Evolutionary conservation across 2,329 filamentous ascomycete genomes (phyloP).

Genomic region (Dissoconium aciculare): DNA sequence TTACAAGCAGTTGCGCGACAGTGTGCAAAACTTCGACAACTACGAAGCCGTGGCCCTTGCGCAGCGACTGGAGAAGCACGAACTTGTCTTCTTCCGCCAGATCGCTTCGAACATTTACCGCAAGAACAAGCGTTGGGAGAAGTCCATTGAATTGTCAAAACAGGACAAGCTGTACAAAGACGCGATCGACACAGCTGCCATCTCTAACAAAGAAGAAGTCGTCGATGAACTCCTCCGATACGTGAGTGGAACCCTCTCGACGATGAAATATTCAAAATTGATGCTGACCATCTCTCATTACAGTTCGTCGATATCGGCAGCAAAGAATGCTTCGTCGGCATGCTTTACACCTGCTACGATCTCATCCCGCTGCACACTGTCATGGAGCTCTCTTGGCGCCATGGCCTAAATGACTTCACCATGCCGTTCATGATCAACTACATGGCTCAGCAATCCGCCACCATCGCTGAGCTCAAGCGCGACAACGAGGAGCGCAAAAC

Average conservation of each 20-base stretch:
- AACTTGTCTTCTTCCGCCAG: conserved; percentile 97
- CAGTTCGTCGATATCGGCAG: conserved; percentile 98
- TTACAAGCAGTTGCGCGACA: conserved; percentile 95
- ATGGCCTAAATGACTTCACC: conserved; percentile 87
- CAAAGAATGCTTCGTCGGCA: conserved; percentile 98
- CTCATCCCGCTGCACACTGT: conserved; percentile 86
- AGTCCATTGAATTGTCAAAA: conserved; percentile 93
- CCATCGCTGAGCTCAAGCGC: conserved; percentile 71
- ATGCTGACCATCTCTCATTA: conserved; percentile 24
- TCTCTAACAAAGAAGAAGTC: conserved; percentile 77
- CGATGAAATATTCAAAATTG: conserved; percentile 1
- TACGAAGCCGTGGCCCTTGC: conserved; percentile 92
- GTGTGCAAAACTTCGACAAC: conserved; percentile 97
- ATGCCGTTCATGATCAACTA: conserved; percentile 99
- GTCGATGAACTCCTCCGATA: conserved; percentile 94
- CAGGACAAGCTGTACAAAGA: conserved; percentile 99
- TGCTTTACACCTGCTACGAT: conserved; percentile 97
- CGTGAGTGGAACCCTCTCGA: conserved; percentile 47
- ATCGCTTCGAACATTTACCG: conserved; percentile 97
- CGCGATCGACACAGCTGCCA: conserved; percentile 91
- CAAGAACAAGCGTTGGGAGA: conserved; percentile 99
- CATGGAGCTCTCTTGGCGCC: conserved; percentile 91
- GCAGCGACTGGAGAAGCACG: conserved; percentile 86
- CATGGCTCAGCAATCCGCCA: conserved; percentile 74
- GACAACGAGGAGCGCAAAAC: conserved; percentile 91